Evolutionary conservation across 176 grass and related monocot genomes (phyloP), one percentile per base, ranked within the genome.

Genomic region (Aegilops umbellulata): DNA sequence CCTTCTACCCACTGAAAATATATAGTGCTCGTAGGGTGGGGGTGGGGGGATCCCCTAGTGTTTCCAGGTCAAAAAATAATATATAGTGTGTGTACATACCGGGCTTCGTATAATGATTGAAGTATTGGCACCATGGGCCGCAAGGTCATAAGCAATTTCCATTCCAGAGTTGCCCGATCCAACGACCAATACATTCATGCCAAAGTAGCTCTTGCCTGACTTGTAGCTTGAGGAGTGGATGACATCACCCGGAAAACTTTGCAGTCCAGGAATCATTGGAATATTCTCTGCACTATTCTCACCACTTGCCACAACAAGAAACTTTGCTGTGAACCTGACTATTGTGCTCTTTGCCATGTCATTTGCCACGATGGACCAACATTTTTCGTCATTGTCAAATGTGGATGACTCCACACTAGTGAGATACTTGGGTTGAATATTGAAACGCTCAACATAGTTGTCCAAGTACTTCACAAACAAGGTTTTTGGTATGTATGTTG

Each of bases 231-330:
- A 58, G 53, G 7, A 58, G 53, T 58, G 53, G 19, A 58, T 22
- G 7, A 58, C 53, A 22, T 58, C 53, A 58, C 53, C 19, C 3
- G 19, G 7, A 9, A 58, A 20, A 64, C 17, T 29, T 4, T 35
- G 12, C 0, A 89, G 8, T 8, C 89, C 83, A 0, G 19, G 89
- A 83, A 0, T 80, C 53, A 58, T 58, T 22, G 53, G 19, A 22
- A 58, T 58, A 58, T 22, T 22, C 53, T 22, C 53, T 22, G 19
- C 19, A 58, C 53, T 58, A 58, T 58, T 58, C 7, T 58, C 53
- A 58, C 53, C 53, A 58, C 53, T 77, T 3, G 92, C 89, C 17
- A 91, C 76, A 0, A 94, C 83, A 7, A 94, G 36, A 51, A 91
- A 94, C 55, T 27, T 80, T 2, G 34, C 32, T 58, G 53, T 58